A percentile compares a stretch with the other conserved stretches of the same genome.
phyloP scores from a whole-genome alignment of 2,329 filamentous ascomycete species.

The Colletotrichum trifolii region DNA sequence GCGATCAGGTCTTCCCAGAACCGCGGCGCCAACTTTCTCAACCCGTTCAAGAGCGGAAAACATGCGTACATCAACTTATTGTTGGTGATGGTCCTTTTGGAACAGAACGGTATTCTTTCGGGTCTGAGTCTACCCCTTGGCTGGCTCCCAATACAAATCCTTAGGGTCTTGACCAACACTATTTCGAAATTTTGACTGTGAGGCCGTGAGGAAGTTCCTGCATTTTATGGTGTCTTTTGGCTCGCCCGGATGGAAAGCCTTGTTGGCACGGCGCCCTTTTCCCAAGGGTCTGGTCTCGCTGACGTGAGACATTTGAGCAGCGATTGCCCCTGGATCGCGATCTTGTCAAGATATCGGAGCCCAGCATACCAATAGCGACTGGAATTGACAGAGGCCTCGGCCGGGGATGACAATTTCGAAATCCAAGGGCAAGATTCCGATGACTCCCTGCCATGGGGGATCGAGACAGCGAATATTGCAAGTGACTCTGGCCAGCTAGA shows the following conservation, averaged over 20 bases:
- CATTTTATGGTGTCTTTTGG: no score
- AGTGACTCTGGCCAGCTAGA: slow-evolving; percentile 2
- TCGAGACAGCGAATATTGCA: slow-evolving; percentile 14
- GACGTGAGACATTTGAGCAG: not conserved
- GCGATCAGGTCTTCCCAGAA: no score
- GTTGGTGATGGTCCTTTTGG: not conserved
- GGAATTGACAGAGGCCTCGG: not conserved
- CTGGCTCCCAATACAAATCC: not conserved
- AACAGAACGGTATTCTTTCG: not conserved
- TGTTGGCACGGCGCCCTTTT: not conserved
- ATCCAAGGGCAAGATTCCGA: slow-evolving; percentile 6
- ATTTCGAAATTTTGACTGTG: not conserved
- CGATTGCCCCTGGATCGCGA: slow-evolving; percentile 6
- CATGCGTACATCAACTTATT: no score
- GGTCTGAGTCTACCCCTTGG: not conserved
- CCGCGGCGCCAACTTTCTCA: no score
- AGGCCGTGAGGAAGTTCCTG: no score
- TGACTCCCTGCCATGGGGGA: slow-evolving; percentile 26
- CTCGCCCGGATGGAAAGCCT: not conserved
- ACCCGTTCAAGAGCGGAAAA: no score
- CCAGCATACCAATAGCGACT: not conserved
- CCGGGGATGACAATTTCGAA: slow-evolving; percentile 21
- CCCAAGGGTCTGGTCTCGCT: not conserved
- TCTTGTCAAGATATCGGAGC: not conserved
- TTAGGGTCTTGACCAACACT: not conserved